Evolutionary conservation across 495 filamentous ascomycete species (phyloP).

Genomic region (Podospora pseudopauciseta): DNA sequence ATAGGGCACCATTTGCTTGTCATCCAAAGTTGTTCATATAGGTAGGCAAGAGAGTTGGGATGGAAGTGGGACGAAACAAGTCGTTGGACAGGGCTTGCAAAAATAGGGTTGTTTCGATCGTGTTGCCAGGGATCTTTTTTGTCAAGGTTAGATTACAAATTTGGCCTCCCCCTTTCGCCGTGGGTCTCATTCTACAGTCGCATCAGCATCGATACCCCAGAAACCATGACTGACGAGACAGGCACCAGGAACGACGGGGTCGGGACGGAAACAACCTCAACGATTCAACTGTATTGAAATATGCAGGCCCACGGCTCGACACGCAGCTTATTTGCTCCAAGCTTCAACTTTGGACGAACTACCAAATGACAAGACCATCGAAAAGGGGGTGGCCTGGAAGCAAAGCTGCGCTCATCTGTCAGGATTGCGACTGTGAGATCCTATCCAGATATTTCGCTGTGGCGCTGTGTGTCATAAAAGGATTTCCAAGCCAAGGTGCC

Average conservation of each 20-base stretch:
- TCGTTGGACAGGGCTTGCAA: neutral
- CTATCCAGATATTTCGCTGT: neutral
- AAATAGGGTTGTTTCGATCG: slow-evolving; percentile 17
- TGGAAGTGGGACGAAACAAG: slow-evolving; percentile 11
- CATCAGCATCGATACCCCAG: slow-evolving; percentile 6
- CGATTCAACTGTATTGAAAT: neutral
- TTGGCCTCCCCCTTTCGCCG: neutral
- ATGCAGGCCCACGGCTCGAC: slow-evolving; percentile 8
- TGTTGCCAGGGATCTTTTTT: slow-evolving; percentile 13
- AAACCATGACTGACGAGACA: neutral
- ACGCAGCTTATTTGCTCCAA: neutral
- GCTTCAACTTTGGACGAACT: neutral
- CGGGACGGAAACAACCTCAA: neutral
- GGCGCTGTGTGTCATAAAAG: neutral
- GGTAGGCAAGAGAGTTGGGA: neutral
- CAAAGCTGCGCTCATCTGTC: neutral
- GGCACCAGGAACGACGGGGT: neutral
- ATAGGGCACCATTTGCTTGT: neutral
- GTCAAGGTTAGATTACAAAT: neutral
- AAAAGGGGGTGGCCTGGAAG: neutral
- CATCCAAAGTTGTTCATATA: neutral
- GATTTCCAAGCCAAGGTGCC: neutral
- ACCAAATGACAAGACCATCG: neutral
- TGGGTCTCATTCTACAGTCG: neutral
- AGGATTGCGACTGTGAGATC: neutral